Percentiles rank a stretch among this genome's conserved stretches.
Conservation (phyloP, 2,329 filamentous ascomycete genomes). For the Massarina eburnea region DNA sequence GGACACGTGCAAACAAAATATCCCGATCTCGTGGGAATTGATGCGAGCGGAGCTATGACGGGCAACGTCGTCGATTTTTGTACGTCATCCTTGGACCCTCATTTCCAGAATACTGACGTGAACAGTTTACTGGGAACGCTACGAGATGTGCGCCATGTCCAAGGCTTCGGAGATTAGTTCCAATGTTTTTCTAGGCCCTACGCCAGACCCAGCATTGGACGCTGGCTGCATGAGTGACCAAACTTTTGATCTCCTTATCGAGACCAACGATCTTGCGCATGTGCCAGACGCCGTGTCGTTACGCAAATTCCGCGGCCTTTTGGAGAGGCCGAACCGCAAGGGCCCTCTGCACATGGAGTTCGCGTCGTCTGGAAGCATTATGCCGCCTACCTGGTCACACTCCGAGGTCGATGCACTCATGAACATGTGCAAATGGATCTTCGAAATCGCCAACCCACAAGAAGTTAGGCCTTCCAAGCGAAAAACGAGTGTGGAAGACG, state of each 20-base stretch:
- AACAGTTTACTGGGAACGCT: slow-evolving; percentile 75
- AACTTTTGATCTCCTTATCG: slow-evolving; percentile 81
- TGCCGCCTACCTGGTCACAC: slow-evolving; percentile 81
- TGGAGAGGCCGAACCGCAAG: slow-evolving; percentile 44
- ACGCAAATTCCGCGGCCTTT: slow-evolving; percentile 61
- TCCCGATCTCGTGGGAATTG: slow-evolving; percentile 71
- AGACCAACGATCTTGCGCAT: slow-evolving; percentile 82
- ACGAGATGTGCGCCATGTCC: slow-evolving; percentile 94
- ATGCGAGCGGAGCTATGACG: slow-evolving; percentile 70
- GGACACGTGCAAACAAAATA: slow-evolving; percentile 66
- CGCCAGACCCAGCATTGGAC: slow-evolving; percentile 66
- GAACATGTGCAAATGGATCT: slow-evolving; percentile 87
- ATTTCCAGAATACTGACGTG: slow-evolving; percentile 3
- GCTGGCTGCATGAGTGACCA: slow-evolving; percentile 47
- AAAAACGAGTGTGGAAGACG: slow-evolving; percentile 49
- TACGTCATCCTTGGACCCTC: slow-evolving; percentile 36
- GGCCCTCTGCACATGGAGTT: slow-evolving; percentile 71
- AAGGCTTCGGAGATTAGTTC: slow-evolving; percentile 82
- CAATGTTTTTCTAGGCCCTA: slow-evolving; percentile 90
- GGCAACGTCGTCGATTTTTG: slow-evolving; percentile 83
- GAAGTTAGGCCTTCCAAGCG: slow-evolving; percentile 45
- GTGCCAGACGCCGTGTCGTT: slow-evolving; percentile 71
- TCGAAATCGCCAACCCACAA: slow-evolving; percentile 72
- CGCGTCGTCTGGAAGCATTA: slow-evolving; percentile 89
- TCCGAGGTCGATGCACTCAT: slow-evolving; percentile 81